Evolutionary conservation across 495 filamentous ascomycete species (phyloP), one percentile per base, ranked within the genome.

Genomic region (Aspergillus nidulans): DNA sequence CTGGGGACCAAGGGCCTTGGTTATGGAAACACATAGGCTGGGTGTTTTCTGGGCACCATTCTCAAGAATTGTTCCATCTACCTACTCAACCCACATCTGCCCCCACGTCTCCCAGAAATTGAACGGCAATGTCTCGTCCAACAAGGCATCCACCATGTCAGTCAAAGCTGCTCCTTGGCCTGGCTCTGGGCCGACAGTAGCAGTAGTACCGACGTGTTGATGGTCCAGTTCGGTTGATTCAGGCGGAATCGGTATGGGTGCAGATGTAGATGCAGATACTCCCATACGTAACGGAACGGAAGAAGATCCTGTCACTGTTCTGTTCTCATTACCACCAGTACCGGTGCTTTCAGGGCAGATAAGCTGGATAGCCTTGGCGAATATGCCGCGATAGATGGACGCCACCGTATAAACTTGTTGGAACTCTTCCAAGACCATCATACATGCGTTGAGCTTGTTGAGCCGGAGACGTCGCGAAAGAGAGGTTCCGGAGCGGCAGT

Each of bases 391-490:
- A 38, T 67, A 71, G 1, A 73, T 51, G 4, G 68, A 73, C 25
- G 64, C 69, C 2, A 62, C 61, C 0, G 66, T 63, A 40, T 75
- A 73, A 2, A 66, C 67, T 9, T 71, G 60, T 41, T 69, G 67
- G 32, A 76, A 47, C 48, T 75, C 63, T 20, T 71, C 64, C 56
- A 76, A 45, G 24, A 76, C 61, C 50, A 76, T 55, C 73, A 76
- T 75, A 48, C 69, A 72, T 23, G 71, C 48, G 34, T 72, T 61
- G 10, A 76, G 63, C 49, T 75, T 76, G 53, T 70, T 75, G 0
- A 70, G 63, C 6, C 67, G 52, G 19, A 76, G 62, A 6, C 68
- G 59, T n/a, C 65, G 63, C 6, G 64, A 61, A 16, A 76, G 58
- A 10, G 59, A 23, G 26, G 66, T 59, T 6, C 60, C 41, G 0